Evolutionary conservation across 192 early-diverging fungal genomes (phyloP), one percentile per base, ranked within the genome.

Genomic region (Borealophlyctis nickersoniae): DNA sequence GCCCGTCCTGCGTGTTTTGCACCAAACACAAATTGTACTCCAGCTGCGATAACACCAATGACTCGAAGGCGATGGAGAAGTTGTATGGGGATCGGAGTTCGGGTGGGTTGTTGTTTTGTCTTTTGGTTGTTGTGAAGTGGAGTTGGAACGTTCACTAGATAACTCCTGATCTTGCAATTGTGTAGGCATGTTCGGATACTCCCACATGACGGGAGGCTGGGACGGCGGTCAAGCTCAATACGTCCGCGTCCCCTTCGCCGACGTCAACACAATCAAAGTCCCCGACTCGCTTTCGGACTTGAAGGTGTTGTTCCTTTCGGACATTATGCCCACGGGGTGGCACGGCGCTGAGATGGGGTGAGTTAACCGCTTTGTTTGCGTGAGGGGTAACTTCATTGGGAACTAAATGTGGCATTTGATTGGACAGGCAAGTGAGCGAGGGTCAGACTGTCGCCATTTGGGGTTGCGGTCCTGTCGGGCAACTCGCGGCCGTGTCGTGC

Each of bases 381-480:
- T n/a, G n/a, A n/a, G n/a, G n/a, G n/a, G n/a, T n/a, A n/a, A n/a
- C n/a, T n/a, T n/a, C n/a, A n/a, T n/a, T n/a, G n/a, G n/a, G n/a
- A n/a, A n/a, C n/a, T n/a, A n/a, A n/a, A 45, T 45, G 39, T 19
- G 39, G 9, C 9, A 7, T 45, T 45, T 7, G 9, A 7, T 45
- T 45, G 7, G 9, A 45, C 19, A 45, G 39, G 7, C 9, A 45
- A 19, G 39, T 45, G 9, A 19, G 39, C 39, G 59, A 67, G 53
- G 73, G 67, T 16, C 70, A 82, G 11, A 74, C 69, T 23, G 72
- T 85, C 58, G 81, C 73, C 48, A 71, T 85, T 30, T 85, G 83
- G 83, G 83, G 79, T 36, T 19, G 58, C 45, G 83, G 77, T n/a
- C 82, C 82, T 34, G 73, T 84, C 52, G 82, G 82, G 29, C 39